Conservation (phyloP, 345 rosid species). For the Brassica cretica region DNA sequence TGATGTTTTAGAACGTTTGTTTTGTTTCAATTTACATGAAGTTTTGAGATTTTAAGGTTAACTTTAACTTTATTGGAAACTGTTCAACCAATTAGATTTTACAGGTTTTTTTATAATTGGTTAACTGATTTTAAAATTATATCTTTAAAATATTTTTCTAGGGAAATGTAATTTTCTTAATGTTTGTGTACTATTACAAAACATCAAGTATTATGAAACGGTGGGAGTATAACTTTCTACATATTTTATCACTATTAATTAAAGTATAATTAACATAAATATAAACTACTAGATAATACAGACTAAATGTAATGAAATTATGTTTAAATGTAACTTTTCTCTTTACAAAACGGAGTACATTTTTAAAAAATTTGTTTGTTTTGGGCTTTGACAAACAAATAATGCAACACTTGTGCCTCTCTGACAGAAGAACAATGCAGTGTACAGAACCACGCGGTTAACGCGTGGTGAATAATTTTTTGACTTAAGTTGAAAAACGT, state of each 20-base stretch:
- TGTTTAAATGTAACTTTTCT: not conserved
- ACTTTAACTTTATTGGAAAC: no score
- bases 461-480: constrained; percentile 27
- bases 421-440: constrained; percentile 14
- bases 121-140: no score
- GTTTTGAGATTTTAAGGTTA: no score
- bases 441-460: constrained; percentile 35
- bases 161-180: no score
- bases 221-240: not conserved
- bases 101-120: no score
- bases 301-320: not conserved
- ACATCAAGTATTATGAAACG: no score
- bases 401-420: constrained; percentile 8
- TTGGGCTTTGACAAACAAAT: not conserved
- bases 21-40: no score
- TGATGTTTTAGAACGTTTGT: no score
- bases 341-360: not conserved
- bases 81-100: no score
- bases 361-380: not conserved
- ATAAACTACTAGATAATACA: not conserved
- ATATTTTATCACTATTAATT: not conserved
- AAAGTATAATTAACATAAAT: not conserved
- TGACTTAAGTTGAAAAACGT: constrained; percentile 24
- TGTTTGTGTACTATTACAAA: no score
- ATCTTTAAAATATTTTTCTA: no score